phyloP scores from a whole-genome alignment of 176 grass and related monocot genomes.

The Oryza coarctata region DNA sequence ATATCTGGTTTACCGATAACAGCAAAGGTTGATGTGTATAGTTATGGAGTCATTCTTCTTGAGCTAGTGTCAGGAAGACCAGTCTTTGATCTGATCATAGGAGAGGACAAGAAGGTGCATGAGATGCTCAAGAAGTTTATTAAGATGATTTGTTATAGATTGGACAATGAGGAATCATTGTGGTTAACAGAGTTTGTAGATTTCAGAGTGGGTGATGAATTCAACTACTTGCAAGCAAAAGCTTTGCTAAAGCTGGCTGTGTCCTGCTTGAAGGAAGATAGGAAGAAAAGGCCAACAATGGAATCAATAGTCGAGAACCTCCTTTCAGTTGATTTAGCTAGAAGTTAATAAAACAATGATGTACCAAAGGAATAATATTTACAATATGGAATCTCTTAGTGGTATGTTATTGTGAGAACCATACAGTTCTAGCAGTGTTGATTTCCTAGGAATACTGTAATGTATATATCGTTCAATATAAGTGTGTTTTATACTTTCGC shows the following conservation, averaged over 20 bases:
- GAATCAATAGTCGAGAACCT: slow-evolving; percentile 46
- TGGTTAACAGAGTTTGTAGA: slow-evolving; percentile 48
- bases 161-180: slow-evolving; percentile 1
- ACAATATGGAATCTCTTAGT: no score
- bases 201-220: slow-evolving; percentile 29
- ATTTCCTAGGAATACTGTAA: background rate
- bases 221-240: slow-evolving; percentile 27
- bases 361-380: background rate
- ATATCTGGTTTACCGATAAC: no score
- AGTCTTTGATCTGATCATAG: slow-evolving; percentile 25
- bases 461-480: background rate
- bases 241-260: slow-evolving; percentile 32
- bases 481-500: background rate
- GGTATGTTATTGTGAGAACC: no score
- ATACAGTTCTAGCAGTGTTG: no score
- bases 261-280: slow-evolving; percentile 50
- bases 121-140: slow-evolving; percentile 30
- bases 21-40: no score
- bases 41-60: no score
- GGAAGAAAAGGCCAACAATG: slow-evolving; percentile 46
- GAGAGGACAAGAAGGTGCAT: slow-evolving; percentile 27
- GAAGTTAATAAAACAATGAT: background rate
- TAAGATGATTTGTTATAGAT: slow-evolving; percentile 32
- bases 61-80: slow-evolving; percentile 16
- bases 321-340: slow-evolving; percentile 26